Base-by-base conservation (phyloP, 2,329 filamentous ascomycete genomes). In the Beauveria scarabaeidicola region DNA sequence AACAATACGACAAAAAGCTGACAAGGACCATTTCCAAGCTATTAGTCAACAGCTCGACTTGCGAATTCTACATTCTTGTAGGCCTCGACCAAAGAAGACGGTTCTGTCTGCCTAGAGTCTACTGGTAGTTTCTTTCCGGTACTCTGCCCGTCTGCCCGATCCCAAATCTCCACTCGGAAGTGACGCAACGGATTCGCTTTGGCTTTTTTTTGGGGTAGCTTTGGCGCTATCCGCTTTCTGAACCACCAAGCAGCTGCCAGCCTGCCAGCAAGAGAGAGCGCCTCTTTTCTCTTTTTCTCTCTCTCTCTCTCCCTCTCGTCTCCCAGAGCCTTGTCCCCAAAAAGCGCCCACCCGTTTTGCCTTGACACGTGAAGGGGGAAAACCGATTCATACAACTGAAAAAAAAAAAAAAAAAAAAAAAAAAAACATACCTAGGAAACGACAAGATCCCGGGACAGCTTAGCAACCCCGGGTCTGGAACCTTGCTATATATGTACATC, bases 321-420 rank as follows among this genome's bases (percentile, higher is more conserved):
- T 55, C 40, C 52, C 44, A 55, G n/a, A 21, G 9, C 10, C 52
- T 44, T 27, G 40, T 36, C 52, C 36, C 53, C 27, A 47, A 50
- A 48, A 38, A 21, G 17, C 52, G 52, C 27, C 43, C 29, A 21
- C 53, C 53, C 29, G 29, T 32, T 50, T 9, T 36, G 54, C 32
- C 40, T 52, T 70, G 69, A 70, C 70, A 72, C 68, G 70, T 72
- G 70, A 72, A 72, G 71, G 66, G 64, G 44, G 21, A 47, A n/a
- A 50, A 10, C 21, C 54, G 44, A 57, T 57, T 50, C 54, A 52
- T 58, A 52, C 47, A 61, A 60, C 53, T 61, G 52, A 64, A 27
- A 41, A n/a, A n/a, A n/a, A n/a, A n/a, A n/a, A n/a, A n/a, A n/a
- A n/a, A n/a, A n/a, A n/a, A n/a, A n/a, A n/a, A n/a, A n/a, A n/a